These are phyloP conservation scores for Wickerhamiella bombiphila DNA, from an alignment of 805 yeast genomes.

Conservation along the genomic window DNA sequence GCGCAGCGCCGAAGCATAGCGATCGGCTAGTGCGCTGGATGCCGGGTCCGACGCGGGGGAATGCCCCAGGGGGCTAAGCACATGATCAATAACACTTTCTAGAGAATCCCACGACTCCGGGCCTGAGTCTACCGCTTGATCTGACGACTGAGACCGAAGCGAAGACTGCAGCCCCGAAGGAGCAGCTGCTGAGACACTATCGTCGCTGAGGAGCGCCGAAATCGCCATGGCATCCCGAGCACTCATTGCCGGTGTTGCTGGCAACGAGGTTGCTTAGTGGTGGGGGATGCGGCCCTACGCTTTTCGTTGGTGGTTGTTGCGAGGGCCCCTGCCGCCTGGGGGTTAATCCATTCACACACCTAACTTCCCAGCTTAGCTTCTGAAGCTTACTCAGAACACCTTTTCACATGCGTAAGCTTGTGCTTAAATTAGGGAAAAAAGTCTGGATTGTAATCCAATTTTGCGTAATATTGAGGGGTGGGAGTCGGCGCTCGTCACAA, in stretches of 20 bases:
- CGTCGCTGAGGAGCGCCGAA: slow-evolving; percentile 12
- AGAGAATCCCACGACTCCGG: too few relatives aligned
- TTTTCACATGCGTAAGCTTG: background rate
- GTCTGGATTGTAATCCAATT: too few relatives aligned
- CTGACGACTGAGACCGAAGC: background rate
- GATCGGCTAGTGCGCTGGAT: too few relatives aligned
- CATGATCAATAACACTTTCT: too few relatives aligned
- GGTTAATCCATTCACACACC: background rate
- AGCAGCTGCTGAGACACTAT: slow-evolving; percentile 2
- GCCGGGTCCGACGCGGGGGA: too few relatives aligned
- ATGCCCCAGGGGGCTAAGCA: too few relatives aligned
- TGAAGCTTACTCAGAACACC: background rate
- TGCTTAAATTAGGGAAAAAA: too few relatives aligned
- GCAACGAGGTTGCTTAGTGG: background rate
- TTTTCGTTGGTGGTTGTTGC: background rate
- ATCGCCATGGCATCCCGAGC: slow-evolving; percentile 16
- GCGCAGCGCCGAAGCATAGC: background rate
- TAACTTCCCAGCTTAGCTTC: background rate
- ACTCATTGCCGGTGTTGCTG: slow-evolving; percentile 1
- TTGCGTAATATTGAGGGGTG: too few relatives aligned
- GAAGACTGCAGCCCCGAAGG: background rate
- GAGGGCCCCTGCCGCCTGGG: background rate
- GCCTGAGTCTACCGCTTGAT: background rate
- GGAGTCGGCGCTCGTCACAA: too few relatives aligned
- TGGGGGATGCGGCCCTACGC: background rate